phyloP scores from a whole-genome alignment of 2,329 filamentous ascomycete species.

The Clonostachys byssicola region DNA sequence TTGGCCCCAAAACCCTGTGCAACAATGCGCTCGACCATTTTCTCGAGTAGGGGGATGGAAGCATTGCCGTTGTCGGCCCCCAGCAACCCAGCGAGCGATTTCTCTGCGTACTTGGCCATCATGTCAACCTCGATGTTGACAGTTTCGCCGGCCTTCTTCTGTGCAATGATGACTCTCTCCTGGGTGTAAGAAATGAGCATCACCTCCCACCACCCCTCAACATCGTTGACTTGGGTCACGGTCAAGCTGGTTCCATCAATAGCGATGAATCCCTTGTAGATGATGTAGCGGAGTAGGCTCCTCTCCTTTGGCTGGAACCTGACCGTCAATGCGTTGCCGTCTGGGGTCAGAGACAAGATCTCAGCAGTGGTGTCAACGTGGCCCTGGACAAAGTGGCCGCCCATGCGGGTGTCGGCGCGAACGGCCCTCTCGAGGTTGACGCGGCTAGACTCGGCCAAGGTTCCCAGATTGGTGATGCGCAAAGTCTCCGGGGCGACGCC shows the following conservation, averaged over 20 bases:
- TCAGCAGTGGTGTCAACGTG: conserved; percentile 89
- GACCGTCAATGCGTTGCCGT: conserved; percentile 89
- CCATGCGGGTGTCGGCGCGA: conserved; percentile 88
- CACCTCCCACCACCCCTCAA: conserved; percentile 81
- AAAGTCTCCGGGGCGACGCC: conserved; percentile 95
- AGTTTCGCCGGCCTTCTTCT: conserved; percentile 73
- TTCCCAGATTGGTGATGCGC: conserved; percentile 90
- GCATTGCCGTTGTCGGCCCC: conserved; percentile 47
- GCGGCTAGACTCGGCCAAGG: conserved; percentile 56
- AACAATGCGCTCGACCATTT: conserved; percentile 69
- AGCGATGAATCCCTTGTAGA: conserved; percentile 94
- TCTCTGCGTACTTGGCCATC: conserved; percentile 80
- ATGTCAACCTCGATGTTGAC: conserved; percentile 95
- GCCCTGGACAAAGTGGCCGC: conserved; percentile 96
- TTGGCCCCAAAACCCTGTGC: conserved; percentile 28
- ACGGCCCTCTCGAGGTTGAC: conserved; percentile 97
- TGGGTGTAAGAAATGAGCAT: conserved; percentile 98
- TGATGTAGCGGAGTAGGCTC: conserved; percentile 76
- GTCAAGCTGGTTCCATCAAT: conserved; percentile 94
- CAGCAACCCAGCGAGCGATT: conserved; percentile 74
- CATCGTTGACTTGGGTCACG: conserved; percentile 80
- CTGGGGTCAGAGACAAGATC: conserved; percentile 67
- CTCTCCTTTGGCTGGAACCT: conserved; percentile 69
- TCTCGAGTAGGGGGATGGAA: conserved; percentile 58
- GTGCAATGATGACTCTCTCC: conserved; percentile 79